Conservation (phyloP, 2,329 filamentous ascomycete species). For the Stagonosporopsis rhizophila region DNA sequence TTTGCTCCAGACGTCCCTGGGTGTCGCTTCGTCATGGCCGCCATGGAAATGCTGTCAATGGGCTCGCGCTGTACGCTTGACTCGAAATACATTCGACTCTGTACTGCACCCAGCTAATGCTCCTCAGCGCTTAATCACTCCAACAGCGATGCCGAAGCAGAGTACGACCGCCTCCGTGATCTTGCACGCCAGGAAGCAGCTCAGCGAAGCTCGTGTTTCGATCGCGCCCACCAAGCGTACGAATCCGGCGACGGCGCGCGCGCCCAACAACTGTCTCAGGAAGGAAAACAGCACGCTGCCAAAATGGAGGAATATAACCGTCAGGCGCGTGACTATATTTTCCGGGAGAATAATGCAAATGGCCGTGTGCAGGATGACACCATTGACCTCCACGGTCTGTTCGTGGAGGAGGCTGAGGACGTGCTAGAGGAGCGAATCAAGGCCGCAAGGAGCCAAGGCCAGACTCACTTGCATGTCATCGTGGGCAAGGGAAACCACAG, state of each 20-base stretch:
- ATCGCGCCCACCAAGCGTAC: slow-evolving; percentile 76
- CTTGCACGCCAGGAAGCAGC: slow-evolving; percentile 80
- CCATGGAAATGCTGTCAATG: slow-evolving; percentile 46
- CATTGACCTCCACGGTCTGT: slow-evolving; percentile 94
- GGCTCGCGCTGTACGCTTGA: slow-evolving; percentile 45
- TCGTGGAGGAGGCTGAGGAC: slow-evolving; percentile 91
- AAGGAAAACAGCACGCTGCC: slow-evolving; percentile 83
- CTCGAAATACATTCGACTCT: not conserved
- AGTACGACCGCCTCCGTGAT: slow-evolving; percentile 90
- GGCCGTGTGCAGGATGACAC: slow-evolving; percentile 79
- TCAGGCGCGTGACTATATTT: slow-evolving; percentile 92
- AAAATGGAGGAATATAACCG: slow-evolving; percentile 89
- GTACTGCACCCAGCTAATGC: slow-evolving; percentile 18
- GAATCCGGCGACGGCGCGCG: slow-evolving; percentile 77
- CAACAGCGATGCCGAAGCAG: slow-evolving; percentile 65
- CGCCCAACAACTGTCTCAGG: slow-evolving; percentile 84
- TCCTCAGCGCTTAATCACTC: slow-evolving; percentile 45
- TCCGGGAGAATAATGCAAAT: slow-evolving; percentile 88
- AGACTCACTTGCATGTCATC: slow-evolving; percentile 89
- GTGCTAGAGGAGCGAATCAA: slow-evolving; percentile 87
- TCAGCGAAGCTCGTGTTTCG: slow-evolving; percentile 80
- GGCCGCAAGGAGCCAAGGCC: slow-evolving; percentile 74
- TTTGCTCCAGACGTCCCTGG: slow-evolving; percentile 4
- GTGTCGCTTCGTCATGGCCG: slow-evolving; percentile 32
- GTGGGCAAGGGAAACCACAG: slow-evolving; percentile 96